Evolutionary conservation across 257 asterid genomes (phyloP), one percentile per base, ranked within the genome.

Genomic region (Nicotiana obtusifolia): DNA sequence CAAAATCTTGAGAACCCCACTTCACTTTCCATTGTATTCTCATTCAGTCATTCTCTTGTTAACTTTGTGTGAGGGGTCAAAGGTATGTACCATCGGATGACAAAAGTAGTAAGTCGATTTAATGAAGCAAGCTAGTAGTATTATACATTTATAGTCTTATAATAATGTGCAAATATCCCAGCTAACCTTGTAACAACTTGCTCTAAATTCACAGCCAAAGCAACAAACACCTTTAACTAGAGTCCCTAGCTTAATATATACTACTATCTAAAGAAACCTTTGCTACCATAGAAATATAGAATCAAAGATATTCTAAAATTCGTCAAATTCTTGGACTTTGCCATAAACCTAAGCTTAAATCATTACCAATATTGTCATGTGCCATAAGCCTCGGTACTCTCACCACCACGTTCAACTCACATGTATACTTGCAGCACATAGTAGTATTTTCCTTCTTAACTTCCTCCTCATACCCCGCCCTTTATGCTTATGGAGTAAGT

Each of bases 321-420:
- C 7, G 5, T 57, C 10, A 19, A 57, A 19, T 19, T 57, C 7
- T 1, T 19, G 24, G 11, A 57, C 5, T 57, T 67, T 67, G 77
- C 54, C 47, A 57, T 53, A 53, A 33, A 53, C 30, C 31, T 17
- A 30, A 60, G 53, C 81, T 30, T 77, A 77, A 56, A 77, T 26
- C 56, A 78, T 24, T 22, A 47, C 11, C 82, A 78, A 44, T 24
- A 73, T 44, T 60, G 30, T 26, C 82, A 78, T 37, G 82, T 78
- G 82, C 73, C 54, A 26, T 10, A 37, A 78, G 44, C 75, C 37
- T 41, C 14, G 71, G 57, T 60, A 60, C 31, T 41, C 26, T 35
- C 82, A 5, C 75, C 11, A 60, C 19, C 73, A 78, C 75, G 26
- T 78, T 57, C 60, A 37, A 47, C 60, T 78, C 82, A 78, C 82